Base-by-base conservation (phyloP, 2,329 filamentous ascomycete genomes). In the Colletotrichum melonis region DNA sequence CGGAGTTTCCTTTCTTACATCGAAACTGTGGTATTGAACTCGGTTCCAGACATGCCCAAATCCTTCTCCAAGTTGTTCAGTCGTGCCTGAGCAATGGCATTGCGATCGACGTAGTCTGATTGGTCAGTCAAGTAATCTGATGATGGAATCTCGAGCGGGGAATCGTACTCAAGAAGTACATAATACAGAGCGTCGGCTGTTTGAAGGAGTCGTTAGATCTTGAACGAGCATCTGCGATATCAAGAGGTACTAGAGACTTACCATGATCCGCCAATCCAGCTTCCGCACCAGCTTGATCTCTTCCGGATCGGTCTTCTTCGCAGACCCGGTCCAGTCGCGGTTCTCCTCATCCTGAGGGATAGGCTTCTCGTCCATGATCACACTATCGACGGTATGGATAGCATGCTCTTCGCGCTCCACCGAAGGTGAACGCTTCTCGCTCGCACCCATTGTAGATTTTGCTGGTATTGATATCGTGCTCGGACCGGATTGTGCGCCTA, bases 61-160 rank as follows among this genome's bases (percentile, higher is more conserved):
- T 88, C 86, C 11, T 82, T 77, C 71, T 87, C 84, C 4, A 88
- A 75, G 11, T 79, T 71, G 46, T 82, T 79, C 11, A 85, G 76
- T 69, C 85, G 82, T 6, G 85, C 85, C 56, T 86, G 84, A 0
- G 84, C 84, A 65, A 88, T 87, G 32, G 85, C 85, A 69, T 87
- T 87, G 7, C 85, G 80, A 55, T 87, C 86, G 24, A 86, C 79
- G 65, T 85, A 85, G 71, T 74, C 60, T 74, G 16, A 22, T 24
- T 12, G 46, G 54, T 74, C 46, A 72, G 69, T 12, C 22, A 16
- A 5, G 1, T 30, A 22, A 11, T n/a, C 5, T 12, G n/a, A 12
- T 24, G 19, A 24, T 49, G 30, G 2, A 6, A 5, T 8, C 4
- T 28, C 26, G 22, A 22, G 42, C 19, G 9, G 12, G 57, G 24